Conservation (phyloP, 345 rosid species). For the Dipteronia sinensis region DNA sequence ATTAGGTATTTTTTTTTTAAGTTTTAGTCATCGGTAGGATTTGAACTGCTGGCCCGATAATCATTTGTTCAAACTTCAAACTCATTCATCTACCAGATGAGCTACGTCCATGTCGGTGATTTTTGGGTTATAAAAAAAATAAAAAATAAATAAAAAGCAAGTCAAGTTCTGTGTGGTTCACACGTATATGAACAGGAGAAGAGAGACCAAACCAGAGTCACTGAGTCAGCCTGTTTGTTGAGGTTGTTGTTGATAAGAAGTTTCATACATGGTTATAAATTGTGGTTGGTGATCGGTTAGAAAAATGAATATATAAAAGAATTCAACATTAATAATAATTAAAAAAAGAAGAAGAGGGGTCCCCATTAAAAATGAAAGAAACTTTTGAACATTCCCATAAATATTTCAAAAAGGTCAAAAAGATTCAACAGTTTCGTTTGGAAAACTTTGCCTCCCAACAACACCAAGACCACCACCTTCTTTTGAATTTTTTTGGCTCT, state of each 20-base stretch:
- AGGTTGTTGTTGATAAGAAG: background rate
- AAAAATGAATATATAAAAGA: too few species aligned
- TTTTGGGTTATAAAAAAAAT: too few species aligned
- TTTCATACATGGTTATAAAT: background rate
- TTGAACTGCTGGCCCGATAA: too few species aligned
- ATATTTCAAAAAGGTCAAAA: slow-evolving; percentile 40
- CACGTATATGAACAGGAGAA: background rate
- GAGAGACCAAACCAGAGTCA: background rate
- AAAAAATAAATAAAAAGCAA: background rate
- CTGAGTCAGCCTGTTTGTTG: background rate
- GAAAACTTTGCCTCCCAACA: slow-evolving; percentile 20
- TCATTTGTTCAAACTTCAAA: too few species aligned
- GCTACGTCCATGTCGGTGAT: too few species aligned
- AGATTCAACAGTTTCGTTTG: slow-evolving; percentile 22
- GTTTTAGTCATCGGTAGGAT: too few species aligned
- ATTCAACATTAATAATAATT: too few species aligned
- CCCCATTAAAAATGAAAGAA: slow-evolving; percentile 15
- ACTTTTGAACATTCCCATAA: slow-evolving; percentile 28
- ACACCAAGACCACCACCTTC: background rate
- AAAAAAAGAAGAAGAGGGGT: background rate
- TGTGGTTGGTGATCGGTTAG: background rate
- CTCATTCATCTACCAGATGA: too few species aligned
- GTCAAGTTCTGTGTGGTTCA: background rate
- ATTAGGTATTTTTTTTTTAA: too few species aligned
- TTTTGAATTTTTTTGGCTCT: slow-evolving; percentile 25